Conservation (phyloP, 257 asterid species). For the Thymus mandschuricus region DNA sequence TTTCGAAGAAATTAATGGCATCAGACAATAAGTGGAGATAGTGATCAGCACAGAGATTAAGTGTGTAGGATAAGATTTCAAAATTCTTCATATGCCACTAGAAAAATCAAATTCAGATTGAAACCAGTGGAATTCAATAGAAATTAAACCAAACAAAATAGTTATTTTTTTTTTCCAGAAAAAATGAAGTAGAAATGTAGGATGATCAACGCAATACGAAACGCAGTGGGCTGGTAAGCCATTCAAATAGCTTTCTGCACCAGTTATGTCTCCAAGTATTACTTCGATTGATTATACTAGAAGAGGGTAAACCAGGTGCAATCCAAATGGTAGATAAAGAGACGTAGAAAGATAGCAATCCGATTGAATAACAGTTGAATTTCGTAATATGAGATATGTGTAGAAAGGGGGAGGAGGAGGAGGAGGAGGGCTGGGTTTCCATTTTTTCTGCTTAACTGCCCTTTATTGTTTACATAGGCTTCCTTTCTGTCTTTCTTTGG, state of each 20-base stretch:
- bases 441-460: too few relatives aligned
- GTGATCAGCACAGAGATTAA: slow-evolving; percentile 59
- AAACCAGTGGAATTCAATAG: background rate
- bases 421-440: background rate
- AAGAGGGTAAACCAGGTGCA: slow-evolving; percentile 87
- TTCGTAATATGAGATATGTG: too few relatives aligned
- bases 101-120: background rate
- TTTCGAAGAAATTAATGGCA: slow-evolving; percentile 37
- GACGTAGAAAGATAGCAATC: background rate
- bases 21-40: slow-evolving; percentile 83
- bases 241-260: slow-evolving; percentile 57
- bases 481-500: too few relatives aligned
- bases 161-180: too few relatives aligned
- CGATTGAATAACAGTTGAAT: background rate
- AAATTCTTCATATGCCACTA: slow-evolving; percentile 53
- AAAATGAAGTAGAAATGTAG: slow-evolving; percentile 32
- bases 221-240: slow-evolving; percentile 88
- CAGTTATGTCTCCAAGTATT: slow-evolving; percentile 67
- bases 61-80: slow-evolving; percentile 62
- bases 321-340: background rate
- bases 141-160: background rate
- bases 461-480: too few relatives aligned
- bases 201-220: slow-evolving; percentile 61
- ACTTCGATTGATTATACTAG: slow-evolving; percentile 40
- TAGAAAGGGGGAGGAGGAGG: background rate